Evolutionary conservation across 495 filamentous ascomycete species (phyloP), one percentile per base, ranked within the genome.

Genomic region (Lineolata rhizophorae): DNA sequence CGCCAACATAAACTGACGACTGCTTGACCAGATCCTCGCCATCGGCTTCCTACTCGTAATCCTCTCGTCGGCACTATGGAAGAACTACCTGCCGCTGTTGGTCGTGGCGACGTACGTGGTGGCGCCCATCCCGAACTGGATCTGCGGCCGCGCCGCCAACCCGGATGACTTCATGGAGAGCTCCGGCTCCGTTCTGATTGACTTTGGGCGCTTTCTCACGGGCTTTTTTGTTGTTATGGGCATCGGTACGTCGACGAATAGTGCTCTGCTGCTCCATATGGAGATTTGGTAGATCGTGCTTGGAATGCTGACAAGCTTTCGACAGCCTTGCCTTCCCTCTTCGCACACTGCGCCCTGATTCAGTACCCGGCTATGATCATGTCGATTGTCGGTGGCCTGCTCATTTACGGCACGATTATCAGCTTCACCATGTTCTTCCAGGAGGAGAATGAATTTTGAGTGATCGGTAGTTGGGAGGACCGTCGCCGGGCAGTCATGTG

Each of bases 31-130:
- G 77, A 67, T 97, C 47, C 80, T 97, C 35, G 90, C 90, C 37
- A 87, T 97, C 50, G 87, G 87, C 46, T 97, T 97, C 66, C 80
- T 97, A 47, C 83, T 97, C 39, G 85, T 95, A 27, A 97, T 97
- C 57, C 78, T 97, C 48, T 93, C 83, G 38, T 87, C 82, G 47
- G 87, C 90, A 19, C 74, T 97, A 32, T 95, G 72, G 62, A 62
- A 81, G 36, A 77, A 80, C 50, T 97, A 90, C 68, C 78, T 84
- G 45, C 78, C 87, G 18, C 63, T 97, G 39, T 65, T 94, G 27
- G 87, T 95, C 35, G 87, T 95, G 31, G 90, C 72, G 41, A 95
- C 87, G 37, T 95, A 94, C 58, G 66, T 92, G 37, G 47, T 95
- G 45, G 87, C 87, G 33, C 90, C 87, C 4, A 57, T 97, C 24